Base-by-base conservation (phyloP, 257 asterid species). In the Solanum chiquidenum region DNA sequence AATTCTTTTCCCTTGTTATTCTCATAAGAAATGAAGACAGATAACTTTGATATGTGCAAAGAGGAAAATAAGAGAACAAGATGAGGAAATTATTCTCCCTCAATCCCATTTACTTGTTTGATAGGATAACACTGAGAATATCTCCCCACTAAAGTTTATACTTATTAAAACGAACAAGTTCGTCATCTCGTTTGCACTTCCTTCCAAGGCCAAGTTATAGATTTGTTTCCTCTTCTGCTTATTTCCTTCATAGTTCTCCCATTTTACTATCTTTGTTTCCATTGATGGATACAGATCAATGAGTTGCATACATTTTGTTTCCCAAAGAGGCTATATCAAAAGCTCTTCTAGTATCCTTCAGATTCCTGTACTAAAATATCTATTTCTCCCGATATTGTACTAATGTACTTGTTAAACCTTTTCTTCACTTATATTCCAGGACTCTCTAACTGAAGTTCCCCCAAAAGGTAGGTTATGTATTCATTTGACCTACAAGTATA, bases 381-480 rank as follows among this genome's bases (percentile, higher is more conserved):
- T 79, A 16, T 79, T 40, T 44, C 85, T 46, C 66, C 85, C 5
- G 14, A 44, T 79, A 44, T 79, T 27, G 64, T 12, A 79, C 66
- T 79, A 44, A 42, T 27, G 64, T 12, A 79, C 66, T 77, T 79
- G 31, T 27, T 90, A 86, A 86, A 92, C 85, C 83, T 69, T 85
- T 85, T 86, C 68, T 69, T 29, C 88, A 62, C 18, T 87, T 86
- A 86, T 83, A 88, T 88, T 84, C 90, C 86, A 96, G 99, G 95
- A 88, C 68, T 55, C 74, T 88, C 87, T 83, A 85, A 94, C 90
- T 89, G 94, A 93, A 91, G 93, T 76, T 91, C 90, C 93, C 87
- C 93, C 90, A 77, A 84, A 87, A 93, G 98, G 99, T 95, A 86
- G 79, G 92, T 75, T 88, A 66, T 90, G 80, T 52, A 79, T 21